These are phyloP conservation scores for Microglena sp. DNA, from an alignment of 139 green algal species.

Conservation along the genomic window DNA sequence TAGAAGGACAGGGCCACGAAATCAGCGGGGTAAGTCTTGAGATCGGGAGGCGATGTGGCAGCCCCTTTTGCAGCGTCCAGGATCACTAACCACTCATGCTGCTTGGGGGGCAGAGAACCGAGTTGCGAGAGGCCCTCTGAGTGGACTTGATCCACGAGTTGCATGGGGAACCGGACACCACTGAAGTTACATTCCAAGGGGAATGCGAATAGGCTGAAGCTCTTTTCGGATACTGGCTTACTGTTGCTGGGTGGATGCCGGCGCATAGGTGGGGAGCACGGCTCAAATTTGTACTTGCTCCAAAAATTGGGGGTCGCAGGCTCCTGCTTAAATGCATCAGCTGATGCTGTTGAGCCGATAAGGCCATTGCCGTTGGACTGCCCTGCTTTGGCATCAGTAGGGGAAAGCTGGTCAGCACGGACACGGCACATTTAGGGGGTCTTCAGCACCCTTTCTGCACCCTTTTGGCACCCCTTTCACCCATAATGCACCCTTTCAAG, in stretches of 20 bases:
- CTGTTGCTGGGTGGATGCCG: background rate
- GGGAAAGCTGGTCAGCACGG: no score
- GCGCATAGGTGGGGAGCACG: background rate
- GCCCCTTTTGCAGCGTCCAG: conserved; percentile 85
- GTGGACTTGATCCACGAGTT: background rate
- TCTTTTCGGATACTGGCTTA: background rate
- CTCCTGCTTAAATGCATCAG: no score
- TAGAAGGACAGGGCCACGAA: conserved; percentile 89
- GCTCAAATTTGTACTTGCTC: background rate
- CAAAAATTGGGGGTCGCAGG: no score
- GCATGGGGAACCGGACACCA: conserved; percentile 35
- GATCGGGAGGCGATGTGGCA: conserved; percentile 62
- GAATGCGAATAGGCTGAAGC: conserved; percentile 53
- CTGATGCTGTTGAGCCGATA: no score
- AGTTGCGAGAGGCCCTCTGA: background rate
- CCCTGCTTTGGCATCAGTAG: no score
- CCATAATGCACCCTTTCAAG: no score
- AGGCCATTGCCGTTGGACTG: no score
- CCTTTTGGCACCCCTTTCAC: no score
- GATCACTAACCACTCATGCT: conserved; percentile 55
- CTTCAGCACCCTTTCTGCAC: no score
- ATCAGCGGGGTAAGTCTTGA: conserved; percentile 47
- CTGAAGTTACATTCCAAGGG: conserved; percentile 84
- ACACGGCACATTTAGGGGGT: no score
- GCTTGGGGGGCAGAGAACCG: background rate